Evolutionary conservation across 2,329 filamentous ascomycete genomes (phyloP), one percentile per base, ranked within the genome.

Genomic region (Venturia aucupariae): DNA sequence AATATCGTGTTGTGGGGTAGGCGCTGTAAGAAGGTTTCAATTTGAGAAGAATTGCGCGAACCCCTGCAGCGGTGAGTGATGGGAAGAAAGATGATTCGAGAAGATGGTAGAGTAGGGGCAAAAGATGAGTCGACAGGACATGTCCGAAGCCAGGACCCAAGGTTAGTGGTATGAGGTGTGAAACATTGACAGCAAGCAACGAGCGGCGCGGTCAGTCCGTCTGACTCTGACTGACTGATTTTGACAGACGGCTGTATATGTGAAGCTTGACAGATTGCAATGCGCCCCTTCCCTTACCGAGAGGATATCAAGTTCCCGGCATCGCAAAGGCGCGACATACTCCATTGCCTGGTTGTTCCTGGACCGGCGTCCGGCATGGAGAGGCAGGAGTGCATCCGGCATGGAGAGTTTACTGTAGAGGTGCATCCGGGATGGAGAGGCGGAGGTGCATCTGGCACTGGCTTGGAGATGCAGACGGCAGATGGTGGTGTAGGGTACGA

Each of bases 191-290:
- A 41, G 38, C 13, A 13, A 41, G 7, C 11, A 11, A 15, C 38
- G 11, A 13, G 38, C 38, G 13, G 46, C 1, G n/a, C 3, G 46
- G 41, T n/a, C n/a, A n/a, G n/a, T n/a, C n/a, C n/a, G n/a, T n/a
- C n/a, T n/a, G n/a, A n/a, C n/a, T n/a, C n/a, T n/a, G n/a, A n/a
- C n/a, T 15, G 42, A 46, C 6, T 7, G 44, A n/a, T 46, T 7
- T 46, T 19, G 5, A 7, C 3, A 27, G 15, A 32, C 13, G 13
- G 11, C 15, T 54, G 48, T 54, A 27, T 54, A 54, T 1, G 11
- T 54, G 48, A 54, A 54, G 48, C 48, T 54, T 30, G 15, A 32
- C 48, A 54, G 48, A 54, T 54, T 54, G 48, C 27, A 54, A 30
- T 32, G 48, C 11, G 48, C 48, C 32, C 32, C 48, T 30, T 46